Base-by-base conservation (phyloP, 192 early-diverging fungal genomes). In the Haplosporangium gracile region DNA sequence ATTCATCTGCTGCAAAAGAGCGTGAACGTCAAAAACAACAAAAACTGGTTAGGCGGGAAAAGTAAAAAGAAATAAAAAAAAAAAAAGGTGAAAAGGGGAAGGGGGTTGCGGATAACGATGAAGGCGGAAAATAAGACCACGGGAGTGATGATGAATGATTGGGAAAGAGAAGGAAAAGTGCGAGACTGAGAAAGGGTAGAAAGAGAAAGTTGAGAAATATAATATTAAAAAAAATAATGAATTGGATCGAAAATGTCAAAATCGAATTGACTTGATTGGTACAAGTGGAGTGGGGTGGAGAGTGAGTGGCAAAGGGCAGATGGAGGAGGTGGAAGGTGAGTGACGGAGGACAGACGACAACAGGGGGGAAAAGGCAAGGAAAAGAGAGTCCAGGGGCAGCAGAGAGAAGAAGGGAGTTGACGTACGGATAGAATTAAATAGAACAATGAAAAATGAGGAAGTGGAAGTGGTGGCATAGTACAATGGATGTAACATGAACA, bases 191-290 rank as follows among this genome's bases (percentile, higher is more conserved):
- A 29, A 63, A 11, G 4, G 13, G 47, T 16, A 16, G 47, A 49
- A 49, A 49, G 47, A 11, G 47, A 49, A 49, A 49, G 47, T 49
- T 49, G 10, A 11, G 29, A 2, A 29, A 63, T 29, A 2, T 63
- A 29, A 63, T 63, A 29, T 63, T 29, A 29, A 11, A 26, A 63
- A 29, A 24, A 57, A 26, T 26, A 26, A 18, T 5, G 49, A 51
- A 29, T 65, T 65, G 60, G 29, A 65, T 65, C 60, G 26, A 65
- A 65, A 15, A 11, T 65, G 60, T 65, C 60, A 65, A 65, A 26
- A 65, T 65, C 55, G 55, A 57, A 57, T 57, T 26, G 55, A 6
- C 55, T 5, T 65, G 60, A 65, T 65, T 65, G 60, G 60, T 65
- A 32, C 60, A 32, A 65, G 26, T 29, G 60, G 60, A n/a, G 60